phyloP scores from a whole-genome alignment of 2,329 filamentous ascomycete species.

The Fusarium falciforme region DNA sequence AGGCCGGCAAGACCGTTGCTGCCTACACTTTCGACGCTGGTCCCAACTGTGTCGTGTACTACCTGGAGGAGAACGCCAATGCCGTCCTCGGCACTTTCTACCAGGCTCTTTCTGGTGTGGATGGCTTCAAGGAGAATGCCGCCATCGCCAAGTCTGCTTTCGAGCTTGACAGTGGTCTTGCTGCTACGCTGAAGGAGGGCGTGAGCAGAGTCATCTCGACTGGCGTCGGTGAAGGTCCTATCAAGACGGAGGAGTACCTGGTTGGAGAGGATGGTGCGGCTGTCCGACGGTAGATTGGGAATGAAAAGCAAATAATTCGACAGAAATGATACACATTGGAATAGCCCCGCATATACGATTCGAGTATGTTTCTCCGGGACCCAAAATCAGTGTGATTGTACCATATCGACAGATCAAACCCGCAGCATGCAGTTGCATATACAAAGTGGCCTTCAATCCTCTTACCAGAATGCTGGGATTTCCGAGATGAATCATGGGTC shows the following conservation, averaged over 20 bases:
- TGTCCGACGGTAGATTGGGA: conserved; percentile 45
- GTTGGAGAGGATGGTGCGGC: conserved; percentile 74
- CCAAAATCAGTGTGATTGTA: not conserved
- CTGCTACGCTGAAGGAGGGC: conserved; percentile 77
- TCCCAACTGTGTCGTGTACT: conserved; percentile 97
- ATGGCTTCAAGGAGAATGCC: conserved; percentile 76
- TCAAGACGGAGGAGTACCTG: conserved; percentile 81
- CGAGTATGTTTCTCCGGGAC: not conserved
- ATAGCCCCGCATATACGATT: not conserved
- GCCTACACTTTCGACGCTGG: conserved; percentile 99
- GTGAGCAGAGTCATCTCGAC: conserved; percentile 93
- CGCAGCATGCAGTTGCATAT: not conserved
- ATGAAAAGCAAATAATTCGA: conserved; percentile 1
- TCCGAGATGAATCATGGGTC: not conserved
- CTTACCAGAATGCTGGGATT: not conserved
- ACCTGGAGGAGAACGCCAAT: conserved; percentile 80
- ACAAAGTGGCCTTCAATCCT: too few relatives aligned
- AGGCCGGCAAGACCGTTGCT: conserved; percentile 81
- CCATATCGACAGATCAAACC: not conserved
- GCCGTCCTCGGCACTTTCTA: conserved; percentile 84
- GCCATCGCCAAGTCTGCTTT: conserved; percentile 65
- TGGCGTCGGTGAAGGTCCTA: conserved; percentile 88
- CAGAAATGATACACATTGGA: not conserved
- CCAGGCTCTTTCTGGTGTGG: conserved; percentile 69
- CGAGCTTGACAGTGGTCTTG: conserved; percentile 73